Conservation (phyloP, 1,284 basidiomycete genomes). For the Irpex sp. region DNA sequence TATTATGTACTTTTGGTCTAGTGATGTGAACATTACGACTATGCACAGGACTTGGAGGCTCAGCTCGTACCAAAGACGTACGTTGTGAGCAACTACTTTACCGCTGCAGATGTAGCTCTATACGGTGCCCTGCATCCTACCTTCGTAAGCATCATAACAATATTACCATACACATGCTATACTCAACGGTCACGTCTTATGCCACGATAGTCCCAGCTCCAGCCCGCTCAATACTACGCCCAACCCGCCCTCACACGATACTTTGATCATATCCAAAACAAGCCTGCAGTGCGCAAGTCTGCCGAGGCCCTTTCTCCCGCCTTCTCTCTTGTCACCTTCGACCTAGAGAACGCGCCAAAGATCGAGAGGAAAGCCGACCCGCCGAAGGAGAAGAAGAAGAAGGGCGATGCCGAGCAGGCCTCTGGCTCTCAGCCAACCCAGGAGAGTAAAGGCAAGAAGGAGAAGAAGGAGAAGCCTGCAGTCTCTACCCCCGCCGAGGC, state of each 20-base stretch:
- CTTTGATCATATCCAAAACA: constrained; percentile 89
- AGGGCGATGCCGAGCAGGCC: constrained; percentile 27
- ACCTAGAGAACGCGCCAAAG: constrained; percentile 73
- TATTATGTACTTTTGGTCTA: no score
- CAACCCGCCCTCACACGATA: constrained; percentile 85
- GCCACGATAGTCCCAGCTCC: constrained; percentile 55
- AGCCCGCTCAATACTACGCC: constrained; percentile 66
- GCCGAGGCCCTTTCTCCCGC: constrained; percentile 51
- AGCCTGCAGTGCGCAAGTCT: constrained; percentile 53
- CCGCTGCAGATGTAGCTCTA: constrained; percentile 83
- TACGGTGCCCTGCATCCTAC: constrained; percentile 81
- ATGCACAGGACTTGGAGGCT: constrained; percentile 65
- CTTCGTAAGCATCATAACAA: constrained; percentile 50
- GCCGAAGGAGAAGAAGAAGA: constrained; percentile 80
- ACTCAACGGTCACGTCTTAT: neutral
- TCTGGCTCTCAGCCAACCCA: constrained; percentile 21
- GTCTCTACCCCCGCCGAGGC: constrained; percentile 13
- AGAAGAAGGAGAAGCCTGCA: constrained; percentile 23
- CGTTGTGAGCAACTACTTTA: constrained; percentile 75
- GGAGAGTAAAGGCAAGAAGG: constrained; percentile 22
- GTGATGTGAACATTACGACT: neutral
- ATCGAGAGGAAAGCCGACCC: constrained; percentile 70
- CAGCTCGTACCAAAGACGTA: constrained; percentile 77
- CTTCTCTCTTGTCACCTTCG: constrained; percentile 64
- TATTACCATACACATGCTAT: neutral